Base-by-base conservation (phyloP, 169 alveolate genomes). In the Plasmodium gaboni region DNA sequence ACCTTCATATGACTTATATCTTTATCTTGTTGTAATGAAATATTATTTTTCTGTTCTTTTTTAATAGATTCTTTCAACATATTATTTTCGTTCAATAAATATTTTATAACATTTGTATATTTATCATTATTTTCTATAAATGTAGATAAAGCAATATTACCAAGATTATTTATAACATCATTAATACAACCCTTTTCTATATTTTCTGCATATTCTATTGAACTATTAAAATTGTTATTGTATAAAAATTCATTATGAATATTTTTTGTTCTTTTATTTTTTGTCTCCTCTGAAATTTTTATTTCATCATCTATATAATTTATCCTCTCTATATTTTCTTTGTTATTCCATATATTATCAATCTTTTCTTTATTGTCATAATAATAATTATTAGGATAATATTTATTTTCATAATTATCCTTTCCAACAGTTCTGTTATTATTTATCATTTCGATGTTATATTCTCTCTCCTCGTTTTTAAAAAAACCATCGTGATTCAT, bases 41-140 rank as follows among this genome's bases (percentile, higher is more conserved):
- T 65, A 7, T 24, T 63, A 22, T 68, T 32, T 4, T 10, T 19
- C 46, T 64, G 59, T 12, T 76, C 78, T 19, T 76, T 76, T 55
- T 22, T 76, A 22, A 76, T 63, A 42, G 89, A 76, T 28, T 83
- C 85, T 72, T 83, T 83, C 19, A 83, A 59, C 28, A 67, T 38
- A 28, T 53, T 68, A 68, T 83, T 83, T 83, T 83, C 91, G 51
- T 83, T 83, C 59, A 83, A 13, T 8, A 83, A 64, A 71, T 83
- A 83, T 72, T 83, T 83, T 1, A 69, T 83, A 17, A 83, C 83
- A n/a, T 83, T 67, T 7, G 91, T 53, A 48, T 69, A 83, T 28
- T 83, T 83, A 51, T 83, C 83, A 10, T 67, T 83, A 83, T 83
- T 83, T 12, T 83, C 91, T 44, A 83, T 83, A 59, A 68, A 83